phyloP scores from a whole-genome alignment of 345 rosid genomes.

The Triadica sebifera region DNA sequence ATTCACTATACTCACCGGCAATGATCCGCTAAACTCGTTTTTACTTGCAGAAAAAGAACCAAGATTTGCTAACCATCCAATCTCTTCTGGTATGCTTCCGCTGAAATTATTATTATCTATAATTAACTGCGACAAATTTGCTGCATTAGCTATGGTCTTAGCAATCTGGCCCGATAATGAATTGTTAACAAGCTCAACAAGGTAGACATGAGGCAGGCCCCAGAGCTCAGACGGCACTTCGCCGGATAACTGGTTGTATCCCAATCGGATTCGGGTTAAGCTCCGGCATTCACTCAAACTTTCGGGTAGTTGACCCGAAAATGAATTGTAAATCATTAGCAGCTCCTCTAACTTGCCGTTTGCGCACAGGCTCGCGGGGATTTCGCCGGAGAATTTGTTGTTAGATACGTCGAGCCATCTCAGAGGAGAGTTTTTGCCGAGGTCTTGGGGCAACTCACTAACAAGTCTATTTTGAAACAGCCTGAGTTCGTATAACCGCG shows the following conservation, averaged over 20 bases:
- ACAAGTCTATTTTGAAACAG: slow-evolving; percentile 62
- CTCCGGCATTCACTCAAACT: slow-evolving; percentile 56
- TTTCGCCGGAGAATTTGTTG: slow-evolving; percentile 59
- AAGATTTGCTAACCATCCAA: slow-evolving; percentile 60
- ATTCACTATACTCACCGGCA: slow-evolving; percentile 66
- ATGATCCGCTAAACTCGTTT: slow-evolving; percentile 57
- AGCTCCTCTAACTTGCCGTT: slow-evolving; percentile 75
- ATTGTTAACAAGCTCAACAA: slow-evolving; percentile 65
- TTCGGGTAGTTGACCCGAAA: slow-evolving; percentile 69
- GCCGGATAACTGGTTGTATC: slow-evolving; percentile 69
- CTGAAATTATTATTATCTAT: slow-evolving; percentile 60
- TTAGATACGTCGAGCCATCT: slow-evolving; percentile 74
- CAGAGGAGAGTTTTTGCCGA: slow-evolving; percentile 76
- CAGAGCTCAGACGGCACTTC: slow-evolving; percentile 69
- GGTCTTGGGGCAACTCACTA: slow-evolving; percentile 62
- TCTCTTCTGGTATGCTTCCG: slow-evolving; percentile 71
- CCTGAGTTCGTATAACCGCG: slow-evolving; percentile 75
- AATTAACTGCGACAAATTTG: slow-evolving; percentile 59
- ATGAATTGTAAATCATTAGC: slow-evolving; percentile 56
- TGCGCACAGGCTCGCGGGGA: slow-evolving; percentile 64
- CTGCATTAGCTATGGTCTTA: slow-evolving; percentile 57
- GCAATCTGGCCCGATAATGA: slow-evolving; percentile 65
- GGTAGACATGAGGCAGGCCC: slow-evolving; percentile 81
- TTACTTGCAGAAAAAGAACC: slow-evolving; percentile 54
- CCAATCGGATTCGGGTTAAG: slow-evolving; percentile 69